phyloP scores from a whole-genome alignment of 2,329 filamentous ascomycete genomes.

The Fusarium citri region DNA sequence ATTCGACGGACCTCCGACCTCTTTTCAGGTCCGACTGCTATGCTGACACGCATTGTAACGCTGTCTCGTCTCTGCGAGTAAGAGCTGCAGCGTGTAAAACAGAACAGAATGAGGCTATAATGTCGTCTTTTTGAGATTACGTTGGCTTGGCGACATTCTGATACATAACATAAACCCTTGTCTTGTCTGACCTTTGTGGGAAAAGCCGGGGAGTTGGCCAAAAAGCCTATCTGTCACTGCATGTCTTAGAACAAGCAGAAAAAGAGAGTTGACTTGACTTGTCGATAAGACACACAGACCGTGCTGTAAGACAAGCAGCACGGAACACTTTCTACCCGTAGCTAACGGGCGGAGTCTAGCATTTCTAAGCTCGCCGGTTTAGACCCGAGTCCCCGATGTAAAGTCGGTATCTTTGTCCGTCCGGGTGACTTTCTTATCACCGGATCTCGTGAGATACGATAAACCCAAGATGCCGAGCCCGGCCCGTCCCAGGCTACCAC shows the following conservation, averaged over 20 bases:
- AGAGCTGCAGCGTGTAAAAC: background rate
- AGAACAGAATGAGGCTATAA: conserved; percentile 8
- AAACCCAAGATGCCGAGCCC: conserved; percentile 19
- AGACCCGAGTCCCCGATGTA: conserved; percentile 28
- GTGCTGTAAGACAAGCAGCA: conserved; percentile 13
- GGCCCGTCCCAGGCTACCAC: conserved; percentile 3
- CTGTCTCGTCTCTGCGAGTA: background rate
- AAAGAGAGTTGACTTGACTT: background rate
- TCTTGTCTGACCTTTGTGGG: background rate
- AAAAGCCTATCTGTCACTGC: background rate
- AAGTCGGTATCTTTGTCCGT: conserved; percentile 17
- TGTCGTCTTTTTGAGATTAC: background rate
- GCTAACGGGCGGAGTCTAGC: background rate
- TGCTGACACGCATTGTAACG: conserved; percentile 14
- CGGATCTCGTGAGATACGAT: background rate
- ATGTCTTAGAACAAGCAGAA: background rate
- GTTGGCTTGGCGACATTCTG: conserved; percentile 8
- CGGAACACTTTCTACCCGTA: conserved; percentile 1
- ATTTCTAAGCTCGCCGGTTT: conserved; percentile 11
- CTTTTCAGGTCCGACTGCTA: background rate
- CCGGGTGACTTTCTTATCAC: background rate
- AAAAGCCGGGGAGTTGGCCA: conserved; percentile 4
- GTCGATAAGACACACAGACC: background rate
- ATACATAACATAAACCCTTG: background rate
- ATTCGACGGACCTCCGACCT: background rate